phyloP scores from a whole-genome alignment of 495 filamentous ascomycete species.

The Gamarada debralockiae region DNA sequence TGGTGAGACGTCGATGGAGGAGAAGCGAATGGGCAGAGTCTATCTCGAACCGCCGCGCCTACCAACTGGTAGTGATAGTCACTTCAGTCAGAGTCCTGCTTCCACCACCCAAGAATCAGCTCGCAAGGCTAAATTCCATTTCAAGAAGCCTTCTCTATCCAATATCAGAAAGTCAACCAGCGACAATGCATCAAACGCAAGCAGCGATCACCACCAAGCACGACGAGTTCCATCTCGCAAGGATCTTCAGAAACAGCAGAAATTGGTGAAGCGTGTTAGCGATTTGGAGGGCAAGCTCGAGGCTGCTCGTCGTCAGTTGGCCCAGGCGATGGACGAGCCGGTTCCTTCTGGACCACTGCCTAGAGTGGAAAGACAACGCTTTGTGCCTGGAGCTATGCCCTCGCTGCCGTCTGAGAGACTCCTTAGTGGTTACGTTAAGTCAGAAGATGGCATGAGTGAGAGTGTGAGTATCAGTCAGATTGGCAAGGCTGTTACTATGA shows the following conservation, averaged over 20 bases:
- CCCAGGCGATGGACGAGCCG: slow-evolving; percentile 41
- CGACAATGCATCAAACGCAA: neutral
- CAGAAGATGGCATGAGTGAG: slow-evolving; percentile 6
- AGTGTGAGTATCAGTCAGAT: neutral
- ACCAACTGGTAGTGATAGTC: neutral
- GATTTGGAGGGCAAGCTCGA: slow-evolving; percentile 61
- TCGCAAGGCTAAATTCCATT: slow-evolving; percentile 6
- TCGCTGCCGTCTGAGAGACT: slow-evolving; percentile 58
- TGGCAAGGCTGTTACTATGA: slow-evolving; percentile 12
- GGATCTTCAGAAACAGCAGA: slow-evolving; percentile 58
- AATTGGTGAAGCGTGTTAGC: slow-evolving; percentile 60
- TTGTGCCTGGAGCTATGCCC: slow-evolving; percentile 52
- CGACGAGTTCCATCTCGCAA: slow-evolving; percentile 53
- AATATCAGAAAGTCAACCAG: slow-evolving; percentile 17
- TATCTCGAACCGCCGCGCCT: slow-evolving; percentile 13
- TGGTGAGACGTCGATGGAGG: slow-evolving; percentile 9
- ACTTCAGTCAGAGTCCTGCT: neutral
- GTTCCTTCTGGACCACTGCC: slow-evolving; percentile 29
- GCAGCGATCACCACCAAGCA: slow-evolving; percentile 22
- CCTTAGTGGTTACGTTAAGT: slow-evolving; percentile 31
- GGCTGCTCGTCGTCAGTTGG: slow-evolving; percentile 54
- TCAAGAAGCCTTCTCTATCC: slow-evolving; percentile 19
- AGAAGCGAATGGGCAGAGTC: slow-evolving; percentile 20
- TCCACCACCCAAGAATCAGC: neutral
- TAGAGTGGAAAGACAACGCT: slow-evolving; percentile 41